These are phyloP conservation scores for Aschersonia sp. DNA, from an alignment of 2,329 filamentous ascomycete species.

Conservation along the genomic window DNA sequence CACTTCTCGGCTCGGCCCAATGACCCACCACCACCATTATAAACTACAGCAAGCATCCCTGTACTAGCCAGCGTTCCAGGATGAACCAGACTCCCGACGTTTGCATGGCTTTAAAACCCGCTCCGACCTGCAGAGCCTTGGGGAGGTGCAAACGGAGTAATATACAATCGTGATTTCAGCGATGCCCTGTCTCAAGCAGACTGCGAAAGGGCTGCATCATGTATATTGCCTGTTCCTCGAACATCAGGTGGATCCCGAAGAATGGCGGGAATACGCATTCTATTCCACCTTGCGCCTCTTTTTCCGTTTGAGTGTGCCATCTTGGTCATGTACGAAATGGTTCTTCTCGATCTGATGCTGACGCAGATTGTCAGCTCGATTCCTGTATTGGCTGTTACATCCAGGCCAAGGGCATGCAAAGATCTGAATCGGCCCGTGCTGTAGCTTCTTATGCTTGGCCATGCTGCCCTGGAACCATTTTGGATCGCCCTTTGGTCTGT, in stretches of 20 bases:
- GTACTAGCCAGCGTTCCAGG: background rate
- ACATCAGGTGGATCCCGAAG: background rate
- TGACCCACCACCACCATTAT: background rate
- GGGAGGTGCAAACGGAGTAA: background rate
- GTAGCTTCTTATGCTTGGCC: constrained; percentile 41
- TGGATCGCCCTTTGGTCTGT: constrained; percentile 40
- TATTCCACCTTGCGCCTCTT: constrained; percentile 28
- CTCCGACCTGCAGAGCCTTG: background rate
- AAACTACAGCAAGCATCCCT: background rate
- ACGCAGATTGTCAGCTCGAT: constrained; percentile 38
- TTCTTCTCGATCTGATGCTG: constrained; percentile 42
- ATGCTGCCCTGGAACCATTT: constrained; percentile 44
- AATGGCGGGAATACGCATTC: too few species aligned
- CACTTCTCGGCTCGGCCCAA: background rate
- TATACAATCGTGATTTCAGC: background rate
- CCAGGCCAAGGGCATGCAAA: constrained; percentile 38
- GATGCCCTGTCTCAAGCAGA: background rate
- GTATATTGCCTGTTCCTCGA: background rate
- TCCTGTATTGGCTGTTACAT: constrained; percentile 40
- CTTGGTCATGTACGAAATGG: constrained; percentile 33
- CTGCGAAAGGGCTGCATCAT: background rate
- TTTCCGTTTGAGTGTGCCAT: constrained; percentile 19
- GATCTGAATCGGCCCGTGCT: constrained; percentile 36
- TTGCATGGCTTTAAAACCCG: background rate
- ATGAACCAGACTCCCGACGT: background rate